These are phyloP conservation scores for Meyerozyma elateridarum DNA, from an alignment of 1,139 yeast species.

Conservation along the genomic window DNA sequence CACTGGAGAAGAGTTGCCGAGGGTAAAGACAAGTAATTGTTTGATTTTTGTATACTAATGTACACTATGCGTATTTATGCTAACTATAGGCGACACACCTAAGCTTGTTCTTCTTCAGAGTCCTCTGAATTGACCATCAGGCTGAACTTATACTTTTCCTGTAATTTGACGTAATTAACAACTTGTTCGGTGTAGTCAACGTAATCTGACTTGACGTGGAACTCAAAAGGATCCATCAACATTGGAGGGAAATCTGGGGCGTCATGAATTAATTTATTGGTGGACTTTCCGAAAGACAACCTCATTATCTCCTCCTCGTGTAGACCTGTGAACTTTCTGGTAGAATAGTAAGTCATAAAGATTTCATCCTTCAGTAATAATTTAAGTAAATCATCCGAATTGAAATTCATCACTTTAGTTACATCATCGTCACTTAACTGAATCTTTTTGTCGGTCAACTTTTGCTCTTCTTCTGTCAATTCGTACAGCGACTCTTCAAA, in stretches of 20 bases:
- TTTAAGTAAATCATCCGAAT: constrained; percentile 23
- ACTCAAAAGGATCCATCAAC: constrained; percentile 33
- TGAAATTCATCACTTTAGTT: constrained; percentile 15
- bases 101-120: too few relatives aligned
- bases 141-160: constrained; percentile 1
- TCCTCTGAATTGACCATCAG: too few relatives aligned
- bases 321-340: constrained; percentile 29
- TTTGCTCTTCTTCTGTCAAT: constrained; percentile 19
- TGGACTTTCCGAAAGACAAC: constrained; percentile 27
- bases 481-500: constrained; percentile 17
- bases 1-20: constrained; percentile 58
- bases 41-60: background rate
- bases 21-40: constrained; percentile 13
- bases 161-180: constrained; percentile 16
- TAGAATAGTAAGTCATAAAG: constrained; percentile 23
- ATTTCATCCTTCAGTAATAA: constrained; percentile 32
- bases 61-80: too few relatives aligned
- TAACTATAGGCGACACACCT: too few relatives aligned
- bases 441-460: constrained; percentile 10
- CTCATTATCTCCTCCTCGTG: constrained; percentile 36
- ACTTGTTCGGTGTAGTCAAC: constrained; percentile 25
- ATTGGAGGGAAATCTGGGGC: constrained; percentile 27
- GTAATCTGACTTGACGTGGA: constrained; percentile 22
- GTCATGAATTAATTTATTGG: constrained; percentile 19
- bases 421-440: background rate